Evolutionary conservation across 73 alveolate genomes (phyloP), one percentile per base, ranked within the genome.

Genomic region (Paramecium octaurelia): DNA sequence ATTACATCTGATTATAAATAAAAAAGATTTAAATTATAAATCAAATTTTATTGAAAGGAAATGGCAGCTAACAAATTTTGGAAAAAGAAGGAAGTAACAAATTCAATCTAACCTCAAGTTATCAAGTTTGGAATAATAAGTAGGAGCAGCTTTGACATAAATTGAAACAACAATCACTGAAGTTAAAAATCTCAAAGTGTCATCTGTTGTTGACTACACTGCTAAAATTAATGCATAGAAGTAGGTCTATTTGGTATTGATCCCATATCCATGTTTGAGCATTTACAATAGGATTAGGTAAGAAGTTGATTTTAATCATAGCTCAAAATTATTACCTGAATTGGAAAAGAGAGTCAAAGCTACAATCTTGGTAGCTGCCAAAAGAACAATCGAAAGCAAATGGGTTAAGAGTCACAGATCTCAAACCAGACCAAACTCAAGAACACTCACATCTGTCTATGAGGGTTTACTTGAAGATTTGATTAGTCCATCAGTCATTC

Each of bases 361-460:
- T 3, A 89, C 88, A 43, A 64, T 89, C 31, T 89, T 89, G 18
- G 70, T 89, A 46, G 88, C 94, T 38, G 94, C 94, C 36, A 70
- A 89, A 64, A 89, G 94, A 89, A 40, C 80, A 58, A 70, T 89
- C 24, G 83, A 89, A 89, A 70, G 85, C 29, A 89, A 71, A 68
- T 89, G 94, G 94, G 84, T 89, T 12, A 89, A 89, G 92, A 59
- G 36, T 29, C 94, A 89, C 92, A 89, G 84, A 83, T 70, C 90
- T 44, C 60, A 70, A 71, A 58, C 71, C 44, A 89, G 94, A 89
- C 94, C 94, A 9, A 44, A 48, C 54, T 89, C 94, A 77, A 89
- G 94, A 73, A 70, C 92, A 24, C 75, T 89, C 40, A 89, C 94
- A 36, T 11, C 75, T 44, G 94, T 89, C 90, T 89, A 69, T 64